A percentile compares a stretch with the other conserved stretches of the same genome.
Evolutionary conservation across 2,329 filamentous ascomycete species (phyloP).

Genomic region (Botrytis pseudocinerea): DNA sequence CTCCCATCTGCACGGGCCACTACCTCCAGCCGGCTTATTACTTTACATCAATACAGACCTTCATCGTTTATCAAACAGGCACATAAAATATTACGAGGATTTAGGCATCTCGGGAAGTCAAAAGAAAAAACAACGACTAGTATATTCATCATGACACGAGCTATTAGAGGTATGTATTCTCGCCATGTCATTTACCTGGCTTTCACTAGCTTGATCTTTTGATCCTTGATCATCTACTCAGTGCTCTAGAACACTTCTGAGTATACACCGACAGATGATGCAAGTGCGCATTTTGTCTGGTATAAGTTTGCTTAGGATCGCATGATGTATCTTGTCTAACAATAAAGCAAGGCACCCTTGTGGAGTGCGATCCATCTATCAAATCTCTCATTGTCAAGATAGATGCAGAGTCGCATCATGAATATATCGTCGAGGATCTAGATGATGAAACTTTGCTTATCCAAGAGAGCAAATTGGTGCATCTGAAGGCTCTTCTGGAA

Average conservation of each 20-base stretch:
- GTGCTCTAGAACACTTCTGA: background rate
- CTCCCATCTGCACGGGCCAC: background rate
- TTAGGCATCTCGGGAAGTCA: background rate
- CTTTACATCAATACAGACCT: background rate
- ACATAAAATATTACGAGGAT: constrained; percentile 4
- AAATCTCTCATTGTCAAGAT: constrained; percentile 82
- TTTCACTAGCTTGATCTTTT: background rate
- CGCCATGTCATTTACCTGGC: background rate
- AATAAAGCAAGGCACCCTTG: constrained; percentile 59
- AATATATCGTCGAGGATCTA: constrained; percentile 77
- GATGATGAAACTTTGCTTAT: constrained; percentile 76
- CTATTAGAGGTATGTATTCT: constrained; percentile 51
- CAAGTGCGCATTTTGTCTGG: background rate
- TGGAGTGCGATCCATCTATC: constrained; percentile 84
- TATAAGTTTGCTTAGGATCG: no score
- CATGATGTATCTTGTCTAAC: background rate
- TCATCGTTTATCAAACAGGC: background rate
- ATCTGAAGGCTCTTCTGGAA: constrained; percentile 68
- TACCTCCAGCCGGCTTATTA: background rate
- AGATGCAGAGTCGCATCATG: constrained; percentile 63
- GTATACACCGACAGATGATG: background rate
- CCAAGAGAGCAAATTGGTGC: constrained; percentile 69
- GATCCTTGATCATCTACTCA: background rate
- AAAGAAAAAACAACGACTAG: background rate
- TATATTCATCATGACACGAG: constrained; percentile 52